These are phyloP conservation scores for Trametes punicea DNA, from an alignment of 768 basidiomycete species.

Conservation along the genomic window DNA sequence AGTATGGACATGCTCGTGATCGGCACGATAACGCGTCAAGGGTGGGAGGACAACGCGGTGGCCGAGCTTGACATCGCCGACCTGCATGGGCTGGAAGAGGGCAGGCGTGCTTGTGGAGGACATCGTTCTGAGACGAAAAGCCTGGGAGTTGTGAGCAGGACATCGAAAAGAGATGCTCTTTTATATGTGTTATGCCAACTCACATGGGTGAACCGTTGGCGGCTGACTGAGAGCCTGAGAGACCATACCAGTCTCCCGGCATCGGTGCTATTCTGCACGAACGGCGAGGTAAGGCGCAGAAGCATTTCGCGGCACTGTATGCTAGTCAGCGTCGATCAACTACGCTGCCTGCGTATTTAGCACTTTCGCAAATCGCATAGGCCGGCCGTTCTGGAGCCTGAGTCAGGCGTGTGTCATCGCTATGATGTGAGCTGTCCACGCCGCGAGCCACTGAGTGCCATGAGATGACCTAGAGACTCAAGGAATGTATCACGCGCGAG, in stretches of 20 bases:
- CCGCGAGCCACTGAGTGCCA: no score
- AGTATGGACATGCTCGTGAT: slow-evolving; percentile 33
- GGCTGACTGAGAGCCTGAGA: not conserved
- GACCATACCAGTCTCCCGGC: not conserved
- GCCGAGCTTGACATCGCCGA: slow-evolving; percentile 40
- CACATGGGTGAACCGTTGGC: not conserved
- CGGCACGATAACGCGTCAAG: slow-evolving; percentile 44
- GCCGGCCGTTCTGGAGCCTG: no score
- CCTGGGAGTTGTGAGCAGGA: not conserved
- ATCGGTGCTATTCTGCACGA: not conserved
- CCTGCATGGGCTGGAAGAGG: slow-evolving; percentile 48
- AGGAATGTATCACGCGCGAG: no score
- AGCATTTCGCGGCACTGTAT: not conserved
- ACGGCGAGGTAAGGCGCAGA: not conserved
- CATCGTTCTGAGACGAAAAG: not conserved
- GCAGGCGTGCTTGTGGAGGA: slow-evolving; percentile 14
- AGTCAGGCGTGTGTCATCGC: no score
- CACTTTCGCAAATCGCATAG: no score
- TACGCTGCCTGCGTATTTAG: no score
- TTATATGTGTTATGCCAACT: not conserved
- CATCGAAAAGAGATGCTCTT: not conserved
- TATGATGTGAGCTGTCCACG: no score
- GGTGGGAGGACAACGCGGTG: slow-evolving; percentile 57
- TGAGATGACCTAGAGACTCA: no score
- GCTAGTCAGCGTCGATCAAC: not conserved